phyloP scores from a whole-genome alignment of 108 stramenopile species.

The Skeletonema costatum region DNA sequence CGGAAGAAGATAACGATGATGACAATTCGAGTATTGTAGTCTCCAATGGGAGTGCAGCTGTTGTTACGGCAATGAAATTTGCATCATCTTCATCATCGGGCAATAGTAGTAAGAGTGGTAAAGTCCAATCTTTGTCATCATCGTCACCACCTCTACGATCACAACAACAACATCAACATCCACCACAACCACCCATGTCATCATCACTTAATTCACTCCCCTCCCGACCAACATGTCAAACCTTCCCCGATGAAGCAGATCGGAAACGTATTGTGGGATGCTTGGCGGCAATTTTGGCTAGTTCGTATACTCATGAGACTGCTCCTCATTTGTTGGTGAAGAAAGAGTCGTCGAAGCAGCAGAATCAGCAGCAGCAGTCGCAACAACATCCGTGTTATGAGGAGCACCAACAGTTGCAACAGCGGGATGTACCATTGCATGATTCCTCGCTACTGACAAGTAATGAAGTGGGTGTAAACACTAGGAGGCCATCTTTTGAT shows the following conservation, averaged over 20 bases:
- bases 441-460: neutral
- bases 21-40: slow-evolving; percentile 30
- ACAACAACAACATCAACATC: neutral
- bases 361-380: neutral
- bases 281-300: slow-evolving; percentile 76
- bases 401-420: neutral
- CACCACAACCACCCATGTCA: neutral
- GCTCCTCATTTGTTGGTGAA: slow-evolving; percentile 41
- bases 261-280: slow-evolving; percentile 61
- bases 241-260: slow-evolving; percentile 41
- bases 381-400: neutral
- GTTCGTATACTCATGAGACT: slow-evolving; percentile 65
- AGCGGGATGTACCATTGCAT: neutral
- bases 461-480: neutral
- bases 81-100: neutral
- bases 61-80: neutral
- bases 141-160: neutral
- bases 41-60: slow-evolving; percentile 21
- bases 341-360: neutral
- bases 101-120: neutral
- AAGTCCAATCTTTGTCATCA: neutral
- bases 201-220: slow-evolving; percentile 31
- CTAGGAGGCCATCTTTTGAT: neutral
- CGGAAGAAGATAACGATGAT: slow-evolving; percentile 12
- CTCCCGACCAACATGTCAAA: slow-evolving; percentile 16